Evolutionary conservation across 2,329 filamentous ascomycete genomes (phyloP).

Genomic region (Colletotrichum cuscutae): DNA sequence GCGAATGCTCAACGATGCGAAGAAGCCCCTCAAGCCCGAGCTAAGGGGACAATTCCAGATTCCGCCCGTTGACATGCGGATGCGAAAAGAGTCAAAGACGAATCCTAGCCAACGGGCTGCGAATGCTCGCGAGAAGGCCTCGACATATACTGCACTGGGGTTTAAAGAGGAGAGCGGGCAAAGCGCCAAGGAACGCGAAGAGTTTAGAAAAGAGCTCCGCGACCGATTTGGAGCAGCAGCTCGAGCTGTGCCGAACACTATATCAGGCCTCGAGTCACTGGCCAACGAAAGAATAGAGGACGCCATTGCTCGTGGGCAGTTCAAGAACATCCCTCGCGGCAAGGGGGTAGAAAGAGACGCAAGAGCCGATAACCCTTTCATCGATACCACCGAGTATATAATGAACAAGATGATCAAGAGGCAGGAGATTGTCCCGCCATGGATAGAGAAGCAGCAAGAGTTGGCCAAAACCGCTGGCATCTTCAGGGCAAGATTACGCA

Average conservation of each 20-base stretch:
- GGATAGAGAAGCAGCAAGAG: slow-evolving; percentile 99
- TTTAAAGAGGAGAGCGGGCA: slow-evolving; percentile 61
- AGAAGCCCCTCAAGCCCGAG: slow-evolving; percentile 71
- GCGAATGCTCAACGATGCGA: slow-evolving; percentile 85
- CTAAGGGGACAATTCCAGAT: slow-evolving; percentile 58
- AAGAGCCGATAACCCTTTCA: slow-evolving; percentile 85
- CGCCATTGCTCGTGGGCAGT: slow-evolving; percentile 91
- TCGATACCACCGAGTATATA: slow-evolving; percentile 97
- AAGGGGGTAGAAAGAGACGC: slow-evolving; percentile 84
- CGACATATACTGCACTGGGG: slow-evolving; percentile 60
- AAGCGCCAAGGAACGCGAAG: slow-evolving; percentile 77
- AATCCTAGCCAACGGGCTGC: slow-evolving; percentile 60
- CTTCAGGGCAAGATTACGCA: slow-evolving; percentile 80
- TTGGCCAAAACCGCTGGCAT: slow-evolving; percentile 73
- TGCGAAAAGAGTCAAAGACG: slow-evolving; percentile 51
- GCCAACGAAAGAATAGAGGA: slow-evolving; percentile 95
- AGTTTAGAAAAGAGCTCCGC: slow-evolving; percentile 76
- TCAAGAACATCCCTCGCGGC: slow-evolving; percentile 83
- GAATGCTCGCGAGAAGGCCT: slow-evolving; percentile 66
- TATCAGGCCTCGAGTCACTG: slow-evolving; percentile 82
- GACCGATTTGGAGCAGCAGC: slow-evolving; percentile 82
- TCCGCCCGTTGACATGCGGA: slow-evolving; percentile 63
- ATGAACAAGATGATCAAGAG: slow-evolving; percentile 99
- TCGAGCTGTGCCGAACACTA: slow-evolving; percentile 77
- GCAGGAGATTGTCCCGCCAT: slow-evolving; percentile 94